Evolutionary conservation across 495 filamentous ascomycete genomes (phyloP).

Genomic region (Lasiosphaeriaceae sp.): DNA sequence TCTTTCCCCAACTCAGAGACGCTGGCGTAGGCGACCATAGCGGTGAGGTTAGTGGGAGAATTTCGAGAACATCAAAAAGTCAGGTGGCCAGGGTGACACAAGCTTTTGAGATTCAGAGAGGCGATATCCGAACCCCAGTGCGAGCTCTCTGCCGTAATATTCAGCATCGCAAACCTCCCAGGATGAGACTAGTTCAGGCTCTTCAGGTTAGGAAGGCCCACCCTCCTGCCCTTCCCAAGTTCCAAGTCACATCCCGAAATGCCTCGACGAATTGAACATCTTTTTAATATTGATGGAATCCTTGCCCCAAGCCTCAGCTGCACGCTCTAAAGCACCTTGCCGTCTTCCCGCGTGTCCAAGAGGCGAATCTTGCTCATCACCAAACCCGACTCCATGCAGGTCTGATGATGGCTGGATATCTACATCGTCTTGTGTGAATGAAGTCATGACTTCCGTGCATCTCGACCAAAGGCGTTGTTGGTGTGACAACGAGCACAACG

Average conservation of each 20-base stretch:
- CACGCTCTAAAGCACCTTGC: not conserved
- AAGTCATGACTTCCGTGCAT: not conserved
- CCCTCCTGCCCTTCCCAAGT: not conserved
- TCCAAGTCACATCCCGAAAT: not conserved
- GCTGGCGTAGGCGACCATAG: not conserved
- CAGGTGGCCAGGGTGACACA: not conserved
- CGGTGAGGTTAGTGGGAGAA: not conserved
- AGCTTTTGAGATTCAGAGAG: not conserved
- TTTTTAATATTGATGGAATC: not conserved
- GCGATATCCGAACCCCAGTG: not conserved
- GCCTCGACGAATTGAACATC: not conserved
- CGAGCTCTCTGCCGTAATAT: not conserved
- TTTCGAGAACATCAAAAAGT: not conserved
- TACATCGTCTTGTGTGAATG: not conserved
- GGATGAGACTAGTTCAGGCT: not conserved
- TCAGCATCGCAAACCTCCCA: not conserved
- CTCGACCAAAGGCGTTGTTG: not conserved
- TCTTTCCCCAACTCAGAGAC: not conserved
- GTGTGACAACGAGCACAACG: constrained; percentile 2
- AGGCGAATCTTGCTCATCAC: not conserved
- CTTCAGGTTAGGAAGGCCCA: not conserved
- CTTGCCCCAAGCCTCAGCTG: not conserved
- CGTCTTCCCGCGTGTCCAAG: not conserved
- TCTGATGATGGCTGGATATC: not conserved
- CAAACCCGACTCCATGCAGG: not conserved